phyloP scores from a whole-genome alignment of 2,329 filamentous ascomycete species.

The Aureobasidium pullulans region DNA sequence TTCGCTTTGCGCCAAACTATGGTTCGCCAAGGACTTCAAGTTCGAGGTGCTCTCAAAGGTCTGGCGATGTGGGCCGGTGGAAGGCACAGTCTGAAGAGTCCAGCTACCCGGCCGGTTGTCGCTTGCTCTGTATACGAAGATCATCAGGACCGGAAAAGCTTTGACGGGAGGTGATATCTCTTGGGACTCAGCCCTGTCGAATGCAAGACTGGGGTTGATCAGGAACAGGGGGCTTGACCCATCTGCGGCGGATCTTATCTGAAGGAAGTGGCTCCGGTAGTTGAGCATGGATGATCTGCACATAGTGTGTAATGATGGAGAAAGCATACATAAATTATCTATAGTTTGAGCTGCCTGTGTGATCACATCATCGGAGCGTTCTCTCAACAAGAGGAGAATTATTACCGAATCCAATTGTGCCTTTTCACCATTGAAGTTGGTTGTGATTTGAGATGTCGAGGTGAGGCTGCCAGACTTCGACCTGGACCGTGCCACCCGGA shows the following conservation, averaged over 20 bases:
- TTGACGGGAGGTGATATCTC: neutral
- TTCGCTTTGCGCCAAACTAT: neutral
- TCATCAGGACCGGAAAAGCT: neutral
- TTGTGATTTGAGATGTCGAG: neutral
- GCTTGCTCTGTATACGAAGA: neutral
- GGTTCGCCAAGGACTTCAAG: neutral
- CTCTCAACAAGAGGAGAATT: no score
- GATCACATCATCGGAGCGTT: no score
- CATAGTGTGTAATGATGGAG: no score
- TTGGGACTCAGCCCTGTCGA: neutral
- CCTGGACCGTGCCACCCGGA: neutral
- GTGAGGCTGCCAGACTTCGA: neutral
- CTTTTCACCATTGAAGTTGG: no score
- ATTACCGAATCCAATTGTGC: no score
- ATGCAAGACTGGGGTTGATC: neutral
- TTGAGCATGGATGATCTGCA: neutral
- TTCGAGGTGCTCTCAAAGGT: neutral
- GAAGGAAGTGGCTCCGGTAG: neutral
- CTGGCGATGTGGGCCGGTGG: neutral
- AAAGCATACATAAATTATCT: no score
- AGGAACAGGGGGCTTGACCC: neutral
- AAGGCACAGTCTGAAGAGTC: neutral
- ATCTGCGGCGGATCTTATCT: slow-evolving; percentile 6
- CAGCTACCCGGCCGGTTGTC: neutral
- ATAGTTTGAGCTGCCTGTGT: no score